Percentiles rank a stretch among this genome's conserved stretches.
phyloP scores from a whole-genome alignment of 2,329 filamentous ascomycete species.

The Botrytis cinerea region DNA sequence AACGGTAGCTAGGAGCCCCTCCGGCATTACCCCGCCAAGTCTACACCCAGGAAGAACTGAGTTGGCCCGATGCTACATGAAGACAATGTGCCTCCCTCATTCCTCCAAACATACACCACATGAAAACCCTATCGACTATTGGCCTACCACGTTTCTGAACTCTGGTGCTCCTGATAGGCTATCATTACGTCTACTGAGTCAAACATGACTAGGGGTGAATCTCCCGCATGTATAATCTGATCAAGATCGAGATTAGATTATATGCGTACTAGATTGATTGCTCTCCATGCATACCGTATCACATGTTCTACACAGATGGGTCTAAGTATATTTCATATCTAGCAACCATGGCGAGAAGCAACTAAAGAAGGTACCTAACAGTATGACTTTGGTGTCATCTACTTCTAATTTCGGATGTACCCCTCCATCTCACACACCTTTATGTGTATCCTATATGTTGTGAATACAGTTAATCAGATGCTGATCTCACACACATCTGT shows the following conservation, averaged over 20 bases:
- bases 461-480: background rate
- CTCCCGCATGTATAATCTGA: conserved; percentile 1
- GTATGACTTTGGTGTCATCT: background rate
- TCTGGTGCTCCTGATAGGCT: background rate
- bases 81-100: background rate
- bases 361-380: background rate
- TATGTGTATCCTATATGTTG: background rate
- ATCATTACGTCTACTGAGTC: background rate
- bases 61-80: conserved; percentile 12
- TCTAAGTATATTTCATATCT: background rate
- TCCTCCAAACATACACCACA: background rate
- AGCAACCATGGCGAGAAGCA: background rate
- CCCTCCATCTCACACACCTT: background rate
- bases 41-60: background rate
- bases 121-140: background rate
- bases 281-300: conserved; percentile 1
- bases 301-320: background rate
- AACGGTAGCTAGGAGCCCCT: background rate
- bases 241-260: conserved; percentile 7
- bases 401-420: background rate
- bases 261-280: conserved; percentile 5
- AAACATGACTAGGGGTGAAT: background rate
- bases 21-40: conserved; percentile 1
- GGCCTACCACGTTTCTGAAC: background rate
- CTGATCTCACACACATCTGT: background rate